Conservation (phyloP, 768 basidiomycete genomes). For the Naganishia kalamii region DNA sequence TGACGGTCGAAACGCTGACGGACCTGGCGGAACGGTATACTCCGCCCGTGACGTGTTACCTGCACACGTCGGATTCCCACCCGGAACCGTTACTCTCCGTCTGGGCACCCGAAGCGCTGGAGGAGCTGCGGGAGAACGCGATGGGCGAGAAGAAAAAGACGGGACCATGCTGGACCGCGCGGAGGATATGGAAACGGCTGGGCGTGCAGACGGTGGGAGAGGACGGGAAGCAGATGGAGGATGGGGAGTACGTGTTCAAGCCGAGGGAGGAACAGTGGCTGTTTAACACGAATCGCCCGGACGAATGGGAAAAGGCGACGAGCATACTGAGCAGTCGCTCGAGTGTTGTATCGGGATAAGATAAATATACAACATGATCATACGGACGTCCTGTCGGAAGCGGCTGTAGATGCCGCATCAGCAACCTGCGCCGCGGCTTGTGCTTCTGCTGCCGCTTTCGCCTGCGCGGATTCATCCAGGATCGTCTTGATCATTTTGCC, state of each 20-base stretch:
- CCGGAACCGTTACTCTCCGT: slow-evolving; percentile 31
- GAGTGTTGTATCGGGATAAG: neutral
- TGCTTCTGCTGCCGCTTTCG: slow-evolving; percentile 7
- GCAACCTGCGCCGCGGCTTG: neutral
- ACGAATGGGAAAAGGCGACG: slow-evolving; percentile 28
- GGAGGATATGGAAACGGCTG: slow-evolving; percentile 22
- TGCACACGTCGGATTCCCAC: slow-evolving; percentile 27
- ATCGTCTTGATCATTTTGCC: slow-evolving; percentile 85
- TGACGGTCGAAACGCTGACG: slow-evolving; percentile 11
- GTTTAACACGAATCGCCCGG: slow-evolving; percentile 28
- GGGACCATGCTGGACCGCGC: slow-evolving; percentile 28
- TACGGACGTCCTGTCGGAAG: slow-evolving; percentile 1
- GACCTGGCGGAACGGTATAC: slow-evolving; percentile 20
- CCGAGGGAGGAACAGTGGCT: slow-evolving; percentile 22
- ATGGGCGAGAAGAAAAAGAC: slow-evolving; percentile 21
- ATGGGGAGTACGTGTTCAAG: slow-evolving; percentile 19
- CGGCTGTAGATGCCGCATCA: neutral
- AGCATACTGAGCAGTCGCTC: neutral
- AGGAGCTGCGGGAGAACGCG: slow-evolving; percentile 23
- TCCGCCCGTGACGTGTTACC: slow-evolving; percentile 26
- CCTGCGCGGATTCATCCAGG: slow-evolving; percentile 30
- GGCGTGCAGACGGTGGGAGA: slow-evolving; percentile 9
- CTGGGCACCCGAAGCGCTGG: slow-evolving; percentile 27
- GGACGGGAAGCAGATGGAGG: slow-evolving; percentile 15
- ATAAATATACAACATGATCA: neutral